Evolutionary conservation across 75 land plant species (phyloP).

Genomic region (Picea sitchensis): DNA sequence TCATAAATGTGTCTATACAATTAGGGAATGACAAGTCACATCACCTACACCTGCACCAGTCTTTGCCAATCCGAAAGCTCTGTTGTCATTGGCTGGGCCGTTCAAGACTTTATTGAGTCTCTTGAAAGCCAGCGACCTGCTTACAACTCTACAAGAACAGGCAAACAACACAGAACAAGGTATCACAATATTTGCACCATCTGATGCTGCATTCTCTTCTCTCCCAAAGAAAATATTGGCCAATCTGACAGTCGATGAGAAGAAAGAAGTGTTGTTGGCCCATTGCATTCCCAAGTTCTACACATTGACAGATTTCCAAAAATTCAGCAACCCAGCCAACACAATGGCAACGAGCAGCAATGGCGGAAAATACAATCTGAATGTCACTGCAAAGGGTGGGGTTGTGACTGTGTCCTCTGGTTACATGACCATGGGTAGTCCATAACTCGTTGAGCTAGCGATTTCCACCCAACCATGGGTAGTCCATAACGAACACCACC

Average conservation of each 20-base stretch:
- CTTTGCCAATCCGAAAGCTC: constrained; percentile 38
- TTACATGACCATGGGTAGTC: constrained; percentile 36
- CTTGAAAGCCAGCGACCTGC: constrained; percentile 34
- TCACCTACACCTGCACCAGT: constrained; percentile 53
- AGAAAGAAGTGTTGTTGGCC: constrained; percentile 38
- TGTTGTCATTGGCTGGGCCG: constrained; percentile 58
- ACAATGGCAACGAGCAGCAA: constrained; percentile 31
- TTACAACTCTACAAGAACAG: constrained; percentile 54
- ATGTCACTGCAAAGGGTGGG: constrained; percentile 45
- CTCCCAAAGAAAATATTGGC: constrained; percentile 34
- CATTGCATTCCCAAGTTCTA: constrained; percentile 57
- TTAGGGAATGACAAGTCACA: too few species aligned
- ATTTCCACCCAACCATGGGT: too few species aligned
- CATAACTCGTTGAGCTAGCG: too few species aligned
- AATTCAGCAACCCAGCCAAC: constrained; percentile 44
- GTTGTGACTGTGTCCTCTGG: constrained; percentile 31
- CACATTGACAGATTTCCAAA: constrained; percentile 44
- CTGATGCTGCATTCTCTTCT: constrained; percentile 41
- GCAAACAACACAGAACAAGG: constrained; percentile 61
- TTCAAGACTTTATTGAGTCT: constrained; percentile 46
- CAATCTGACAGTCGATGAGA: constrained; percentile 53
- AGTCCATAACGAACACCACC: too few species aligned
- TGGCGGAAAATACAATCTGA: constrained; percentile 45
- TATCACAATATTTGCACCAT: constrained; percentile 57
- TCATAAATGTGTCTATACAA: too few species aligned